Evolutionary conservation across 805 yeast species (phyloP), one percentile per base, ranked within the genome.

Genomic region (Spathaspora boniae): DNA sequence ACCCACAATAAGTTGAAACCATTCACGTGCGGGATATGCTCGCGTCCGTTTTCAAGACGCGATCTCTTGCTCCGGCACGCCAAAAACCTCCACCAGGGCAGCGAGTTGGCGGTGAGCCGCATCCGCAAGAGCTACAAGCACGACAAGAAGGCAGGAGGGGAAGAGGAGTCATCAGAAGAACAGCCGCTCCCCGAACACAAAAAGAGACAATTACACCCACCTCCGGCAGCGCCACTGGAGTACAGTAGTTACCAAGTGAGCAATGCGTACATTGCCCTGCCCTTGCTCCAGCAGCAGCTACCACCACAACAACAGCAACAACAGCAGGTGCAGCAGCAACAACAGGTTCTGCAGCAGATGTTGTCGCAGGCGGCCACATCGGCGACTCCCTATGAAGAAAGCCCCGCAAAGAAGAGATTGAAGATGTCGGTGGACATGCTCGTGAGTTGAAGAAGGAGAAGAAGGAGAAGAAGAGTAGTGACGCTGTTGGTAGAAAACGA

Each of bases 1-100:
- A 67, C 73, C 7, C 73, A 67, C 41, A 67, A 67, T 48, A 67
- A 67, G 36, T 51, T 65, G 36, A 66, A 65, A 43, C 73, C 73
- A 3, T 67, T 62, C 41, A 50, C 60, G 5, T 67, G 73, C 39
- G 72, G 72, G 6, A 58, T 67, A n/a, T 67, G 73, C 45, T 41
- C 51, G 23, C 52, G 73, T 32, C 69, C 73, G 5, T 67, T 67
- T 36, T 56, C 65, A 4, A 54, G 73, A 41, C 44, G 73, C 36
- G 73, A 67, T 46, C 57, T 67, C 39, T 54, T 66, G 24, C 51
- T 67, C 33, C 46, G 73, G 33, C 73, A 67, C 43, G 73, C 73
- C 11, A 67, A 67, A 41, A 67, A 67, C 44, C 53, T 67, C 32
- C 73, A 67, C 37, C 56, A 62, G 38, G 73, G 73, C 9, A 56